Base-by-base conservation (phyloP, 495 filamentous ascomycete genomes). In the Haplographium delicatum region DNA sequence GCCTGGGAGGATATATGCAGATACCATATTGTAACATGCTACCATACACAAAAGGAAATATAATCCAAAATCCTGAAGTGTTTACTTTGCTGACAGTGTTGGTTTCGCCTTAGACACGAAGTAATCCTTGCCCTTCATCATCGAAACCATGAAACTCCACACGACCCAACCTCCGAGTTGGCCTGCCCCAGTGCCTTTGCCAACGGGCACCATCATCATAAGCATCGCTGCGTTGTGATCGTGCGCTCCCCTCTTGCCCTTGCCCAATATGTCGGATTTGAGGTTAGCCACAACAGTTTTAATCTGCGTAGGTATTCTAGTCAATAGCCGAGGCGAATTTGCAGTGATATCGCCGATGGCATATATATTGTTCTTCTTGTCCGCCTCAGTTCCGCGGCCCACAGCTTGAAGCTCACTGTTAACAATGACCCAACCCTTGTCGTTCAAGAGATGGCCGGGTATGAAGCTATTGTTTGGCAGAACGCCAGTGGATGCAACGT, bases 401-500 rank as follows among this genome's bases (percentile, higher is more conserved):
- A 13, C 16, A 10, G 13, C 26, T 33, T n/a, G 43, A 46, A 46
- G 43, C 28, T 16, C 33, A 13, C 16, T 26, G 27, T 46, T 26
- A 8, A 46, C 43, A 6, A 30, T 31, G 4, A 46, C 9, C 23
- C 43, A 28, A 4, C 27, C 27, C 9, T 46, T 15, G 5, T 51
- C 19, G 24, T 68, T 61, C 9, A 74, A 64, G 41, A 68, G 62
- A 4, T 62, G 37, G 9, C 53, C 20, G 4, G 72, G 71, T 18
- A 76, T 58, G 44, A 68, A 76, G 18, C 42, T 51, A 43, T 60
- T 72, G 59, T 76, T 76, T 2, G 72, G 72, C 0, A 65, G 22
- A 2, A 54, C 57, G 8, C 72, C 72, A 1, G 63, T 66, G 2
- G 66, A 65, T 10, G 72, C 60, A 45, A 76, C 69, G 52, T 73